These are phyloP conservation scores for Calonectria pseudoreteaudii DNA, from an alignment of 2,329 filamentous ascomycete species.

Conservation along the genomic window DNA sequence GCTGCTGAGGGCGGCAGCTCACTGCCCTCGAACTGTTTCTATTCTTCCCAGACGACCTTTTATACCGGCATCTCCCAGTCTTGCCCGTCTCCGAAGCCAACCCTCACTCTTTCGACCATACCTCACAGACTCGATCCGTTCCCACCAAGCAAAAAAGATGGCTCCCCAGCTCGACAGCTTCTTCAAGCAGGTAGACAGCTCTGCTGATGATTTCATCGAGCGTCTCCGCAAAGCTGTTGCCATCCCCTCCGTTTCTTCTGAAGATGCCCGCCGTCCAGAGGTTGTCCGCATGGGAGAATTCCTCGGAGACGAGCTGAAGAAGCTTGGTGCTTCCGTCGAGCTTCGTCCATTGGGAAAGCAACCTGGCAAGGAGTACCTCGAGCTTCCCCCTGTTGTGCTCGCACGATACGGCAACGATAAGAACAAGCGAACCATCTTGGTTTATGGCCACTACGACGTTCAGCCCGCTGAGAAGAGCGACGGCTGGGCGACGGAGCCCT, in stretches of 20 bases:
- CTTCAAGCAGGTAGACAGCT: constrained; percentile 90
- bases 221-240: constrained; percentile 92
- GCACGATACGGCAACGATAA: constrained; percentile 92
- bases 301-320: constrained; percentile 84
- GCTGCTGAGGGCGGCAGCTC: constrained; percentile 46
- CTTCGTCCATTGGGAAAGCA: constrained; percentile 90
- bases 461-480: constrained; percentile 94
- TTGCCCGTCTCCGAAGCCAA: constrained; percentile 31
- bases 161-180: constrained; percentile 90
- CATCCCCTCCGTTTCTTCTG: constrained; percentile 95
- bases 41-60: constrained; percentile 39
- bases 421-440: constrained; percentile 93
- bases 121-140: constrained; percentile 64
- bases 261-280: constrained; percentile 88
- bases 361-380: constrained; percentile 88
- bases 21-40: constrained; percentile 38
- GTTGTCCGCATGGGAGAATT: constrained; percentile 97
- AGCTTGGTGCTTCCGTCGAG: constrained; percentile 88
- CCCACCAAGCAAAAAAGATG: constrained; percentile 80
- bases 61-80: constrained; percentile 33
- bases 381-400: constrained; percentile 92
- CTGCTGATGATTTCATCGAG: constrained; percentile 86
- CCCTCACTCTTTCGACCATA: constrained; percentile 54
- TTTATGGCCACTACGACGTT: constrained; percentile 99
- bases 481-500: constrained; percentile 96